Percentiles rank a stretch among this genome's conserved stretches.
These are phyloP conservation scores for Cryptosporidium canis DNA, from an alignment of 169 alveolate species.

Conservation along the genomic window DNA sequence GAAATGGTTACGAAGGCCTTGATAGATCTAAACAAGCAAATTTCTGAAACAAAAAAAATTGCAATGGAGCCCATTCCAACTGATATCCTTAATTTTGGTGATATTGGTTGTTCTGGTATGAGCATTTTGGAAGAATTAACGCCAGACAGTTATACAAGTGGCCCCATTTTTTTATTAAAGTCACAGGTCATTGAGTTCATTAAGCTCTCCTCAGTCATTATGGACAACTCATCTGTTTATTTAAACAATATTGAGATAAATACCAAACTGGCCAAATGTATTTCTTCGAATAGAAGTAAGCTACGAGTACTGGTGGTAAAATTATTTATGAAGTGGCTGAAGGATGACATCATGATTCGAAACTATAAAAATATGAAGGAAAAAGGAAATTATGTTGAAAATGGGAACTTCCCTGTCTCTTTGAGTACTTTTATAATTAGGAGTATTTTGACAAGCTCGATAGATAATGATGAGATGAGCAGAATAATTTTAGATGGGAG, in stretches of 20 bases:
- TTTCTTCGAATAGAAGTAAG: slow-evolving; percentile 30
- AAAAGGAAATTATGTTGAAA: slow-evolving; percentile 1
- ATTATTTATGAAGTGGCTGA: slow-evolving; percentile 51
- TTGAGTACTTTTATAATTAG: slow-evolving; percentile 46
- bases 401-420: slow-evolving; percentile 16
- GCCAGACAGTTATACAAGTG: neutral
- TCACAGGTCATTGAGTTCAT: neutral
- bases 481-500: neutral
- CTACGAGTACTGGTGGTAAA: neutral
- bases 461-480: neutral
- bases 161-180: neutral
- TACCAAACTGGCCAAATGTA: neutral
- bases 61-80: slow-evolving; percentile 44
- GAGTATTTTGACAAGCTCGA: slow-evolving; percentile 40
- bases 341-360: slow-evolving; percentile 42
- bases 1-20: neutral
- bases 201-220: slow-evolving; percentile 24
- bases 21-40: slow-evolving; percentile 16
- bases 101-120: neutral
- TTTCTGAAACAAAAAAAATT: neutral
- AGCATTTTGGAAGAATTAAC: neutral
- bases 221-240: neutral
- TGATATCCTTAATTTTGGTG: neutral
- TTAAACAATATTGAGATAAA: neutral
- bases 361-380: slow-evolving; percentile 10